A percentile compares a stretch with the other conserved stretches of the same genome.
Evolutionary conservation across 441 rosid species (phyloP).

Genomic region (Manihot esculenta): DNA sequence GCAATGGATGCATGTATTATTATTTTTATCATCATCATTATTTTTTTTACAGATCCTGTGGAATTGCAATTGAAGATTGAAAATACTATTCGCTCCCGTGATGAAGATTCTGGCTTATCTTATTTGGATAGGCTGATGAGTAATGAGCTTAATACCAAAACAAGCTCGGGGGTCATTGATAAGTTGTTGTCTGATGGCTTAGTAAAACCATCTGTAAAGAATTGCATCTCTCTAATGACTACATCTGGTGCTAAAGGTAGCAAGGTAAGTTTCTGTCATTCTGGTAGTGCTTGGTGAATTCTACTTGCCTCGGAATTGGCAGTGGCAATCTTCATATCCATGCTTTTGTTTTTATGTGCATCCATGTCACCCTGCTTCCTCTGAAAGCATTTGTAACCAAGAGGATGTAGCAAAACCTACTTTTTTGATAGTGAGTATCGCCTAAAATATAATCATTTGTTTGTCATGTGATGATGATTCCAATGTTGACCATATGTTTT

Average conservation of each 20-base stretch:
- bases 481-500: neutral
- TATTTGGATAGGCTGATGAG: constrained; percentile 78
- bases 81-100: constrained; percentile 57
- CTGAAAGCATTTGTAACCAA: constrained; percentile 6
- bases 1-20: constrained; percentile 10
- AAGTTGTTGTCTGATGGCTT: constrained; percentile 85
- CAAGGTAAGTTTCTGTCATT: constrained; percentile 57
- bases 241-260: constrained; percentile 99
- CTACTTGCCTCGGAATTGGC: neutral
- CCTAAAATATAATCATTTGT: neutral
- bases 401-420: neutral
- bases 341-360: neutral
- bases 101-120: constrained; percentile 79
- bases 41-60: constrained; percentile 52
- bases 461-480: neutral
- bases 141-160: constrained; percentile 71
- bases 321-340: constrained; percentile 1
- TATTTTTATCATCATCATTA: constrained; percentile 6
- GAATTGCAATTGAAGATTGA: constrained; percentile 72
- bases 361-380: neutral
- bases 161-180: constrained; percentile 65
- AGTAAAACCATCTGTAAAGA: constrained; percentile 82
- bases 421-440: neutral
- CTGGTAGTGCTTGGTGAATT: constrained; percentile 7
- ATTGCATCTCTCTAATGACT: constrained; percentile 96